Conservation (phyloP, 2,329 filamentous ascomycete species). For the Grosmannia clavigera region DNA sequence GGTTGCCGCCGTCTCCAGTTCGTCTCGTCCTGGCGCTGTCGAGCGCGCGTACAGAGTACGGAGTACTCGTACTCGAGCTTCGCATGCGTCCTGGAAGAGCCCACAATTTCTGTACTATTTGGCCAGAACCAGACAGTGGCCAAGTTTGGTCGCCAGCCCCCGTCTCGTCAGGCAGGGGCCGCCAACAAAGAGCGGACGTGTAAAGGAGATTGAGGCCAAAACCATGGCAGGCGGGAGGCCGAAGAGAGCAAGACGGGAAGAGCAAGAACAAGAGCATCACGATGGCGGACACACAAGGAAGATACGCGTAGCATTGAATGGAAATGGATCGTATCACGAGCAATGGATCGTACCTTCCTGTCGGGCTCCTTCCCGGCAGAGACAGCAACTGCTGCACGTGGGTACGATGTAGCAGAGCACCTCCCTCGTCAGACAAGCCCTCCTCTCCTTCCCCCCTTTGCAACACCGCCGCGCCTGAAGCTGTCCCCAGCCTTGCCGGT, state of each 20-base stretch:
- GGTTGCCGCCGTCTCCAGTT: neutral
- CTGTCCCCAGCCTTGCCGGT: neutral
- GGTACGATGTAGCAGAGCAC: neutral
- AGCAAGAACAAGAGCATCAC: no score
- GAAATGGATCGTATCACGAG: no score
- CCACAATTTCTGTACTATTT: neutral
- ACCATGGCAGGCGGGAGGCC: neutral
- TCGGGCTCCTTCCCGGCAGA: neutral
- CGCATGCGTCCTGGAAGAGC: neutral
- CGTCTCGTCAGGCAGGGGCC: constrained; percentile 3
- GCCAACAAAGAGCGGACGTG: neutral
- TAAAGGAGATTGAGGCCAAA: neutral
- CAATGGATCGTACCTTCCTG: constrained; percentile 2
- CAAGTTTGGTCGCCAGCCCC: constrained; percentile 4
- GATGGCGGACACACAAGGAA: no score
- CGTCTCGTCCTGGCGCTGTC: no score
- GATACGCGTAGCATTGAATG: no score
- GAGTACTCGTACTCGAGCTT: neutral
- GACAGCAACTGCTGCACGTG: neutral
- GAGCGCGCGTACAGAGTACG: neutral
- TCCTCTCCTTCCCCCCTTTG: no score
- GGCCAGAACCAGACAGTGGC: constrained; percentile 2
- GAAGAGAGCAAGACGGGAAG: neutral
- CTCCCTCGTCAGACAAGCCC: no score
- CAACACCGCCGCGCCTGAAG: no score